These are phyloP conservation scores for Erythrophleum ivorense DNA, from an alignment of 331 rosid genomes.

Conservation along the genomic window DNA sequence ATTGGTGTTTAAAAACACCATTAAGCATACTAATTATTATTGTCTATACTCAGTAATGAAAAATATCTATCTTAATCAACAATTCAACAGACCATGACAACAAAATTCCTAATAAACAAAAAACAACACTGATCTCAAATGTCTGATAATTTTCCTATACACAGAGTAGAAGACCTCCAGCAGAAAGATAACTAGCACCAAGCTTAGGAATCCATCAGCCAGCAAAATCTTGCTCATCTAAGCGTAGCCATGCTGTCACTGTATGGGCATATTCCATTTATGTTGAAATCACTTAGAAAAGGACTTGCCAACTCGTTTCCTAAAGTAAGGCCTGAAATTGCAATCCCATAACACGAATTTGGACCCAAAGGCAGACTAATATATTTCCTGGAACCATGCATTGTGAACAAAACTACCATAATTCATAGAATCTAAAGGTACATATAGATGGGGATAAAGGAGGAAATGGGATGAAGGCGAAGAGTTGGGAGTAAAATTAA, in stretches of 20 bases:
- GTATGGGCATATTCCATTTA: conserved; percentile 14
- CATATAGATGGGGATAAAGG: background rate
- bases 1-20: conserved; percentile 2
- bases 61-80: background rate
- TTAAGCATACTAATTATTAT: background rate
- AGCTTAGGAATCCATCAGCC: background rate
- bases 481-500: conserved; percentile 14
- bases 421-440: background rate
- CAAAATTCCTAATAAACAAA: background rate
- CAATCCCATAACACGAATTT: conserved; percentile 20
- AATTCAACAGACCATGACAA: background rate
- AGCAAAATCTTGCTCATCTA: background rate
- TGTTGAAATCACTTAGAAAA: conserved; percentile 15
- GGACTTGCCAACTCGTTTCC: background rate
- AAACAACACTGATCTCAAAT: background rate
- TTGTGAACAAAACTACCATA: background rate
- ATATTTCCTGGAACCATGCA: background rate
- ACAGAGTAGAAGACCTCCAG: background rate
- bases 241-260: background rate
- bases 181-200: background rate
- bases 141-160: background rate
- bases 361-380: conserved; percentile 7
- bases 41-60: background rate
- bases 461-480: background rate
- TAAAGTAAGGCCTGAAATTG: conserved; percentile 10